Base-by-base conservation (phyloP, 768 basidiomycete species). In the Neoboletus brunneissimus region DNA sequence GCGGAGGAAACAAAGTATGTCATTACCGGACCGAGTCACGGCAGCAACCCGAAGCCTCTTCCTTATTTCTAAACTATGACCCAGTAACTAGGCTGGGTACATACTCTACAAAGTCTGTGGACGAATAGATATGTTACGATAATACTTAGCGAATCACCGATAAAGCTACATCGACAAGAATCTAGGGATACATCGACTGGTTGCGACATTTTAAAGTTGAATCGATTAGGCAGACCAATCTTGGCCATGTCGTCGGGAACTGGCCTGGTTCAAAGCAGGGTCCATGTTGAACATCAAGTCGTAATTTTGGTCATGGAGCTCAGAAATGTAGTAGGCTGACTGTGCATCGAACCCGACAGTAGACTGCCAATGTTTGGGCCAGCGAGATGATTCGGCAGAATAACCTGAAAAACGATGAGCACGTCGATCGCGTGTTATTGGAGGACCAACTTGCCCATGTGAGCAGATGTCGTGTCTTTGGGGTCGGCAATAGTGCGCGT, bases 381-480 rank as follows among this genome's bases (percentile, higher is more conserved):
- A 50, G 3, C 13, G 38, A 22, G 42, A 49, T 12, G 46, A 6
- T 31, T 48, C 52, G 22, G 9, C 9, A 3, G 42, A 18, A 53
- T 38, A 37, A 40, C 40, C 58, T 66, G 23, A 18, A 56, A 16
- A 18, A 2, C 18, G n/a, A 23, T 66, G 43, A 64, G 48, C 2
- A 34, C 4, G 31, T 47, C 22, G 23, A 44, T 47, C 27, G 27
- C 32, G 1, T 15, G 41, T 25, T 2, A 23, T 32, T 4, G 27
- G 49, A 38, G 27, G 49, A 38, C 23, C 38, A 25, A 58, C 65
- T 44, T 59, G 32, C 65, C 57, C 16, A 42, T 52, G 23, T 43
- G 43, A 44, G 18, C 5, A 20, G 32, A 29, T 18, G 34, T 25
- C 23, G 15, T 11, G 1, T 35, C 48, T 6, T 22, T 22, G 18